Base-by-base conservation (phyloP, 306 rosid genomes). In the Casuarina equisetifolia region DNA sequence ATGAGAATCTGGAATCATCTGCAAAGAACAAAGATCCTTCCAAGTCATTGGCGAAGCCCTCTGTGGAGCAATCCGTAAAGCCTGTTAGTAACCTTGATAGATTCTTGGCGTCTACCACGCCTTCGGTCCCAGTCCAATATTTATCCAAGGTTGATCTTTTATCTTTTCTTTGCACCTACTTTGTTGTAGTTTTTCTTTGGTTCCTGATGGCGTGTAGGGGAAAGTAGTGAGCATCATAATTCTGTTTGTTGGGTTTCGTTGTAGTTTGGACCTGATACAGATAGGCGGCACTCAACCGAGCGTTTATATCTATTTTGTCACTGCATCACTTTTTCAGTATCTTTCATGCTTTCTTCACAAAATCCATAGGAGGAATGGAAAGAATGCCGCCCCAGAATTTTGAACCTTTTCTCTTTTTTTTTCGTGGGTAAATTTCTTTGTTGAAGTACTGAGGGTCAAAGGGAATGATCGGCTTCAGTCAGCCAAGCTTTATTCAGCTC, bases 121-220 rank as follows among this genome's bases (percentile, higher is more conserved):
- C 97, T 71, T 83, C 82, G 46, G 91, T 94, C 44, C 87, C 89
- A 1, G 97, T 92, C 58, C 98, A 86, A 78, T 88, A 76, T 83
- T 86, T 92, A 71, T 89, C 98, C 9, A 87, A 92, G 98, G 98
- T 92, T 69, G 84, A 82, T 90, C 76, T 70, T n/a, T 72, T 53
- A 74, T 48, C 66, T 75, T 86, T 0, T 15, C 11, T 74, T 38
- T 71, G 2, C 25, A 17, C 58, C 71, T 61, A 20, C 15, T 12
- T 44, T 11, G 54, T 16, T 49, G 44, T 20, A 13, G 5, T 67
- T 66, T 54, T 20, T 77, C 49, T 20, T 74, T 69, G 25, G 76
- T 16, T 75, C 17, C 25, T 50, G 40, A n/a, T 9, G 15, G 40
- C 19, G 6, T 64, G 5, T 36, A 3, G 48, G 42, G 53, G 15